Conservation (phyloP, 495 filamentous ascomycete genomes). For the Penicillium egyptiacum region DNA sequence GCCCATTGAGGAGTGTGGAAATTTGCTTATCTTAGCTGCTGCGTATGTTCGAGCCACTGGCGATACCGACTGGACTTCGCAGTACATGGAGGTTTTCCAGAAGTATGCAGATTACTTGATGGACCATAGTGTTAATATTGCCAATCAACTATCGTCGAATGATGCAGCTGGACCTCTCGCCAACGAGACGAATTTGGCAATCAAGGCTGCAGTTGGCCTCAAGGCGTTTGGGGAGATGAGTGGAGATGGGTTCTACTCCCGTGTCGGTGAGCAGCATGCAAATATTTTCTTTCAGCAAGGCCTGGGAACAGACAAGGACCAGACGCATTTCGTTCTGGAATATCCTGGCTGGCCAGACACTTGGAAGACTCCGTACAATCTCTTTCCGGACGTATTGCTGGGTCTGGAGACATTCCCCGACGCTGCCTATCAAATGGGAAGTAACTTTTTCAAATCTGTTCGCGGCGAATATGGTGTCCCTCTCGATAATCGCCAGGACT, state of each 20-base stretch:
- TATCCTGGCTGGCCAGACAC: constrained; percentile 37
- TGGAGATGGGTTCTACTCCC: constrained; percentile 39
- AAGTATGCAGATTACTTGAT: constrained; percentile 55
- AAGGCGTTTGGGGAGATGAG: constrained; percentile 49
- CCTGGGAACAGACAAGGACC: constrained; percentile 34
- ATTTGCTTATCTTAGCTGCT: constrained; percentile 45
- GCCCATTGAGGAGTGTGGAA: constrained; percentile 51
- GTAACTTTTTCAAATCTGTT: constrained; percentile 39
- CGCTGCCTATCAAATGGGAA: constrained; percentile 40
- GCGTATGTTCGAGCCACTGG: constrained; percentile 46
- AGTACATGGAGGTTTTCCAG: constrained; percentile 38
- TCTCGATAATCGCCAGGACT: constrained; percentile 44
- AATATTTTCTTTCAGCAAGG: constrained; percentile 40
- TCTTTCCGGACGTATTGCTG: constrained; percentile 49
- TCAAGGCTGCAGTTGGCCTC: constrained; percentile 57
- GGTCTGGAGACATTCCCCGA: constrained; percentile 41
- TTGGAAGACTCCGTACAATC: constrained; percentile 48
- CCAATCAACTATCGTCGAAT: constrained; percentile 54
- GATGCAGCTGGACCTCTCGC: constrained; percentile 51
- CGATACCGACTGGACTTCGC: constrained; percentile 35
- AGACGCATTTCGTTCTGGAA: constrained; percentile 48
- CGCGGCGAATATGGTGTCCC: constrained; percentile 45
- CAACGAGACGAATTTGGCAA: constrained; percentile 58
- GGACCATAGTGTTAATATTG: constrained; percentile 48
- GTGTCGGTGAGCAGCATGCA: constrained; percentile 40